A percentile compares a stretch with the other conserved stretches of the same genome.
Conservation (phyloP, 768 basidiomycete genomes). For the Phaeotremella fagi region DNA sequence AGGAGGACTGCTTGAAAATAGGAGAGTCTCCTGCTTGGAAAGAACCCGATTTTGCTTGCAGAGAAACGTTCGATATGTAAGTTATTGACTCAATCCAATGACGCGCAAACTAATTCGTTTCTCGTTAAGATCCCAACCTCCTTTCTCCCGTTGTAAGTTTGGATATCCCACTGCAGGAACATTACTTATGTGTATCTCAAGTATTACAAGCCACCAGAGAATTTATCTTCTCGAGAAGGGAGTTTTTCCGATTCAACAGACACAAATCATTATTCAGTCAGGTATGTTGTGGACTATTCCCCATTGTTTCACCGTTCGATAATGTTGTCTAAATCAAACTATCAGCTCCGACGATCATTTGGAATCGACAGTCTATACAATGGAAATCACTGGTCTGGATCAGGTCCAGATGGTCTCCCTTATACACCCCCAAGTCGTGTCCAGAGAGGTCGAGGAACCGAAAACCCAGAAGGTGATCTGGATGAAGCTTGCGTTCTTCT, state of each 20-base stretch:
- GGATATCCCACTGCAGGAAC: no score
- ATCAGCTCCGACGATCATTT: conserved; percentile 21
- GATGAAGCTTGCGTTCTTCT: conserved; percentile 33
- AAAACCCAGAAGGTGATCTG: not conserved
- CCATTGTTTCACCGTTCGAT: no score
- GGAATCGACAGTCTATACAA: conserved; percentile 13
- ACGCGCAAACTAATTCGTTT: no score
- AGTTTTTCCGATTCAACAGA: conserved; percentile 20
- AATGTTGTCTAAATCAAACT: not conserved
- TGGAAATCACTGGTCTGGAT: conserved; percentile 26
- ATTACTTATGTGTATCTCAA: conserved; percentile 8
- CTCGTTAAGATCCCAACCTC: conserved; percentile 12
- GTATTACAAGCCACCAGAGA: conserved; percentile 31
- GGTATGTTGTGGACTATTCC: conserved; percentile 16
- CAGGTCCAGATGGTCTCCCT: conserved; percentile 5
- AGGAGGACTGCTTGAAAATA: conserved; percentile 29
- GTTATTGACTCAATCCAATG: conserved; percentile 1
- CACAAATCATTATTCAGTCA: conserved; percentile 28
- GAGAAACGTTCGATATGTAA: conserved; percentile 19
- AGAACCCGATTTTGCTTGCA: conserved; percentile 29
- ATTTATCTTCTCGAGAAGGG: conserved; percentile 27
- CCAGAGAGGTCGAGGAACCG: not conserved
- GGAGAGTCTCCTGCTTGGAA: conserved; percentile 21
- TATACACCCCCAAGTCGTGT: conserved; percentile 10
- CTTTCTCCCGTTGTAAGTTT: conserved; percentile 29